Evolutionary conservation across 331 rosid species (phyloP).

Genomic region (Acacia concinna): DNA sequence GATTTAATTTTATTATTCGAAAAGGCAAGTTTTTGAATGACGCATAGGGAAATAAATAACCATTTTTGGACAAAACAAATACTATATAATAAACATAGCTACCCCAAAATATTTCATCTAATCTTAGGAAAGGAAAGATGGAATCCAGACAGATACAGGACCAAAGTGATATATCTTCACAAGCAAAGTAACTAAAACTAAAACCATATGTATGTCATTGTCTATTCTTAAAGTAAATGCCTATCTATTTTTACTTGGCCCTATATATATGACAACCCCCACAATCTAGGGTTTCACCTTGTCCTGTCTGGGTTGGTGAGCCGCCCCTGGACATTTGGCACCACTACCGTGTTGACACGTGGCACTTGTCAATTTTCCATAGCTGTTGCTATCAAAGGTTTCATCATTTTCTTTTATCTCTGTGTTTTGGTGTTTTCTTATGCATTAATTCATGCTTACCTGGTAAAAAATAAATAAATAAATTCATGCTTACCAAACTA

Average conservation of each 20-base stretch:
- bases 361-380: constrained; percentile 38
- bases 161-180: background rate
- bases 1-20: background rate
- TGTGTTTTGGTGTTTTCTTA: constrained; percentile 7
- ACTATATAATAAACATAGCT: background rate
- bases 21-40: background rate
- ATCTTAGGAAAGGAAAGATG: too few species aligned
- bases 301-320: constrained; percentile 48
- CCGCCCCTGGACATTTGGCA: constrained; percentile 72
- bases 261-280: background rate
- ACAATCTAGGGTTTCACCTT: constrained; percentile 26
- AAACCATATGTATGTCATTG: background rate
- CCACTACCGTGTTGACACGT: constrained; percentile 48
- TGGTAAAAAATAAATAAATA: too few species aligned
- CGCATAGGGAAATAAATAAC: background rate
- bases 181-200: background rate
- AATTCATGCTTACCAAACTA: constrained; percentile 40
- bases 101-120: background rate
- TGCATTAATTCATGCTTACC: constrained; percentile 39
- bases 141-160: background rate
- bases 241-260: background rate
- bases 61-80: background rate
- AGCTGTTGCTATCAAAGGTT: constrained; percentile 47
- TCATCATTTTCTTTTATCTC: constrained; percentile 45
- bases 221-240: background rate